Conservation (phyloP, 1,284 basidiomycete species). For the Veloboletus limbatus region DNA sequence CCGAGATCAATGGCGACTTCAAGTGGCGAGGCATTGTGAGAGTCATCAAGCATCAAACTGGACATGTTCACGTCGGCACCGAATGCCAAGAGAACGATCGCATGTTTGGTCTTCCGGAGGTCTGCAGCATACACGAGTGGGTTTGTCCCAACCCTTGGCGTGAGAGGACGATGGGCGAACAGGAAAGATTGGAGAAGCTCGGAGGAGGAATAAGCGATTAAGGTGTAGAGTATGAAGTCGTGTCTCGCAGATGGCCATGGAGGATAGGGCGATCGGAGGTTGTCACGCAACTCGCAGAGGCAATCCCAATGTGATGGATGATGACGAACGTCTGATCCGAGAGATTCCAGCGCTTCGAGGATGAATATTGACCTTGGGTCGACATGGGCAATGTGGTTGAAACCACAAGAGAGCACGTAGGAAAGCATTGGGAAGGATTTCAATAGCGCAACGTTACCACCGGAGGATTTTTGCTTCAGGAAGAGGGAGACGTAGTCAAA, state of each 20-base stretch:
- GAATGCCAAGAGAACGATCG: not conserved
- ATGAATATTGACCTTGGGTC: not conserved
- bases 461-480: not conserved
- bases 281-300: slow-evolving; percentile 2
- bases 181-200: not conserved
- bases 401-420: too few relatives aligned
- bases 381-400: slow-evolving; percentile 2
- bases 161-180: not conserved
- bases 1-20: not conserved
- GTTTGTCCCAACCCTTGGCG: not conserved
- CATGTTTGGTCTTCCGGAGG: not conserved
- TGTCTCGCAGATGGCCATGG: slow-evolving; percentile 5
- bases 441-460: too few relatives aligned
- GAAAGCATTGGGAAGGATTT: not conserved
- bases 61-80: not conserved
- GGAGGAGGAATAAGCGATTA: not conserved
- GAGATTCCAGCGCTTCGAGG: not conserved
- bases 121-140: slow-evolving; percentile 4
- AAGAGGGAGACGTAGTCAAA: not conserved
- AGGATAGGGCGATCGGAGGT: not conserved
- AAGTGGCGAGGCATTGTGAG: not conserved
- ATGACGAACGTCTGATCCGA: not conserved
- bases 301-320: slow-evolving; percentile 4
- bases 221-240: not conserved
- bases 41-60: not conserved